Percentiles rank a stretch among this genome's conserved stretches.
These are phyloP conservation scores for Lactarius trivialis DNA, from an alignment of 768 basidiomycete genomes.

Conservation along the genomic window DNA sequence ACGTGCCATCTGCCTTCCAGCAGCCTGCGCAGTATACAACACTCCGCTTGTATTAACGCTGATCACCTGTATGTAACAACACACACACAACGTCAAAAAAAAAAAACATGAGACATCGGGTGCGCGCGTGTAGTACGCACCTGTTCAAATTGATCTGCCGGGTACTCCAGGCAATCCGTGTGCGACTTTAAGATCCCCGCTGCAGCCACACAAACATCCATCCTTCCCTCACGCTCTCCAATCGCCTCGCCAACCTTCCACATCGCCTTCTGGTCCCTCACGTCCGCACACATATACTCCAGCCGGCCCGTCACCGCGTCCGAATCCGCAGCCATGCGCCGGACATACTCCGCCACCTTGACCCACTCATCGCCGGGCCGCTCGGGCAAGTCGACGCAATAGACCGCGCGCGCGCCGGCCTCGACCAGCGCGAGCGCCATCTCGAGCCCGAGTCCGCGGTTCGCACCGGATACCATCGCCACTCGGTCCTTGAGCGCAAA, in stretches of 20 bases:
- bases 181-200: constrained; percentile 63
- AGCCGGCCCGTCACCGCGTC: constrained; percentile 25
- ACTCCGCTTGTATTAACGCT: constrained; percentile 52
- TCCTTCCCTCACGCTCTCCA: constrained; percentile 57
- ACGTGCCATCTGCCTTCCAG: constrained; percentile 32
- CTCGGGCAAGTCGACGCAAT: constrained; percentile 59
- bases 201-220: constrained; percentile 74
- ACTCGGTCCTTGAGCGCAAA: constrained; percentile 53
- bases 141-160: constrained; percentile 56
- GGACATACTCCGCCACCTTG: constrained; percentile 46
- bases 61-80: constrained; percentile 40
- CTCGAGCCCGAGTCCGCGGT: constrained; percentile 68
- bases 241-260: constrained; percentile 55
- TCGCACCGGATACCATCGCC: constrained; percentile 37
- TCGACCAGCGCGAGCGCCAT: constrained; percentile 71
- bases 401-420: constrained; percentile 62
- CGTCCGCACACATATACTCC: constrained; percentile 62
- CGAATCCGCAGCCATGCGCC: constrained; percentile 23
- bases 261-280: constrained; percentile 52
- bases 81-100: too few relatives aligned
- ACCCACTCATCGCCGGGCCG: constrained; percentile 53
- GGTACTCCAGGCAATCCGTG: constrained; percentile 59
- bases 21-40: constrained; percentile 33
- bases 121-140: constrained; percentile 32
- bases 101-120: background rate